Evolutionary conservation across 148 eudicot genomes (phyloP).

Genomic region (Rhododendron ovatum): DNA sequence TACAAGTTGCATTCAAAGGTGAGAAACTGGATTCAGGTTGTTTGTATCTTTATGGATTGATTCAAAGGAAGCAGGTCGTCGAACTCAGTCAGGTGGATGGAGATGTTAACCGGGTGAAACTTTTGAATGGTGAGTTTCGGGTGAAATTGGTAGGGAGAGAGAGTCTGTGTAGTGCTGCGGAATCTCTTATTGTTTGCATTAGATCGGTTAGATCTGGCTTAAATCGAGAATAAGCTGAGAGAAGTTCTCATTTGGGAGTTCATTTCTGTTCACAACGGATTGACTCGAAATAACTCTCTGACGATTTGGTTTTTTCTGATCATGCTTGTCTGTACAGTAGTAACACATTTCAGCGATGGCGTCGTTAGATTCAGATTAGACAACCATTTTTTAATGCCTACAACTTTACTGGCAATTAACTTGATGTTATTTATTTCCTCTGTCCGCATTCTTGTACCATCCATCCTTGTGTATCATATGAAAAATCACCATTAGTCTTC

Average conservation of each 20-base stretch:
- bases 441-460: neutral
- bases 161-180: constrained; percentile 39
- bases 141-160: constrained; percentile 52
- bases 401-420: neutral
- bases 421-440: neutral
- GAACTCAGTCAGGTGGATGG: constrained; percentile 51
- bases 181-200: constrained; percentile 43
- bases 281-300: neutral
- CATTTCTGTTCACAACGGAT: neutral
- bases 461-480: neutral
- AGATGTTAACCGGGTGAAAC: constrained; percentile 42
- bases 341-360: neutral
- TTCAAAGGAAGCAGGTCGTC: constrained; percentile 24
- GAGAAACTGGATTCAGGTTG: constrained; percentile 31
- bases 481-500: neutral
- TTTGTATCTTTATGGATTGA: constrained; percentile 54
- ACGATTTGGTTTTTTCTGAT: neutral
- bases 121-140: constrained; percentile 37
- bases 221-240: neutral
- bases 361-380: neutral
- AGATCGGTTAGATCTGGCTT: constrained; percentile 24
- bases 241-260: neutral
- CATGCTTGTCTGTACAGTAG: neutral
- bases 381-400: neutral
- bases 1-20: constrained; percentile 42